Evolutionary conservation across 2,329 filamentous ascomycete genomes (phyloP).

Genomic region (Herpomyces periplanetae): DNA sequence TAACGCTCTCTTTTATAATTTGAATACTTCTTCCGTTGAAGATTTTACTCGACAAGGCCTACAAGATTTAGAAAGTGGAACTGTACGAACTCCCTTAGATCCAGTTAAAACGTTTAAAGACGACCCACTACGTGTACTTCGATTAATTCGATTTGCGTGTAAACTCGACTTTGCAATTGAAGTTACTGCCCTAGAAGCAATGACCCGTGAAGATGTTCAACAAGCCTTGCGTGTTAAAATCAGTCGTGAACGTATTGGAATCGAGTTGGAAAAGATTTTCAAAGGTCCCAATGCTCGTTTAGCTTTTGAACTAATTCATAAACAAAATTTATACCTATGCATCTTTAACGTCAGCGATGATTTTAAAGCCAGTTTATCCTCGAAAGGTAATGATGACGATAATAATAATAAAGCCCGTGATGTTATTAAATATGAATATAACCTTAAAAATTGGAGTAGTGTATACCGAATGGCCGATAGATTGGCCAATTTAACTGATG

Average conservation of each 20-base stretch:
- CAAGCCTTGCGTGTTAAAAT: slow-evolving; percentile 51
- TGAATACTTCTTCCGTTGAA: slow-evolving; percentile 37
- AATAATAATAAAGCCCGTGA: no score
- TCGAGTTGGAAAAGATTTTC: slow-evolving; percentile 69
- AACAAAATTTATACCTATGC: no score
- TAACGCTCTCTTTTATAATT: slow-evolving; percentile 82
- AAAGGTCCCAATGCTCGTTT: slow-evolving; percentile 12
- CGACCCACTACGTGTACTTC: slow-evolving; percentile 51
- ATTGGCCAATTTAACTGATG: no score
- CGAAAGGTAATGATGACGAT: no score
- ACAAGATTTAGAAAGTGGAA: slow-evolving; percentile 23
- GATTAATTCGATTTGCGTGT: slow-evolving; percentile 62
- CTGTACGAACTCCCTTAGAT: slow-evolving; percentile 52
- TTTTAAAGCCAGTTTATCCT: no score
- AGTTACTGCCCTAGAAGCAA: slow-evolving; percentile 21
- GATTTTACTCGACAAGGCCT: slow-evolving; percentile 42
- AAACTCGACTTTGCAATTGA: slow-evolving; percentile 45
- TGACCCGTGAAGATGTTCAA: slow-evolving; percentile 41
- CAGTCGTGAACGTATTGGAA: slow-evolving; percentile 50
- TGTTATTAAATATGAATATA: no score
- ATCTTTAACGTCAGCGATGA: no score
- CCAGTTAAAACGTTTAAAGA: slow-evolving; percentile 77
- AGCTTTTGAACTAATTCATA: slow-evolving; percentile 8
- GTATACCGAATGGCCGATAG: no score
- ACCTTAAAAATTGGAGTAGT: no score